Base-by-base conservation (phyloP, 768 basidiomycete genomes). In the Lyophyllum shimeji region DNA sequence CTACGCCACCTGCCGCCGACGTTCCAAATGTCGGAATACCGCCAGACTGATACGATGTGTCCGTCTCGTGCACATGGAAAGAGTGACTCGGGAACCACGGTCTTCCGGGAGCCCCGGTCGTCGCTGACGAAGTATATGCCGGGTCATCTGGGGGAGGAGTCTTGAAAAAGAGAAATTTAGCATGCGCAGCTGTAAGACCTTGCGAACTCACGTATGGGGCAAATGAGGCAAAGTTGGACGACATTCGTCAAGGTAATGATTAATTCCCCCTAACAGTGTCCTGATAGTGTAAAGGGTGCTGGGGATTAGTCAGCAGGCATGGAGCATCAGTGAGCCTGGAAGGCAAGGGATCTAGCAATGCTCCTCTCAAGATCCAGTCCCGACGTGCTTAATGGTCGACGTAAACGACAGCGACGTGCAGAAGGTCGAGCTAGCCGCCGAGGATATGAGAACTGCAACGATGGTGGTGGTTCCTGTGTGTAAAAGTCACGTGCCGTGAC, bases 21-120 rank as follows among this genome's bases (percentile, higher is more conserved):
- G 77, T 76, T 46, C 74, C 72, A 57, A 85, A 84, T 9, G 82
- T 77, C 7, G 86, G 83, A 29, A 83, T 73, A 12, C 79, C 86
- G 13, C 89, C 89, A 12, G 85, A 85, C 69, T 90, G 89, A 61
- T 90, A 90, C 2, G 88, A 86, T 7, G 72, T 67, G 48, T 72
- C 67, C 52, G 64, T 65, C 13, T 61, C 65, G 37, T 59, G 58
- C 47, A 48, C 13, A 25, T 40, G 23, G 34, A 70, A 63, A 3
- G 65, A 53, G 45, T 67, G 69, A 46, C 70, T 58, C 17, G 81
- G 78, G 53, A 85, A 84, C 84, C 86, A 87, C 17, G 82, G 74
- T 53, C 77, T 73, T 56, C 65, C 56, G 17, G 67, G 55, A 25
- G 67, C 52, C 56, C 66, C 67, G 11, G 71, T 63, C 7, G 73